These are phyloP conservation scores for Vaccinium myrtillus DNA, from an alignment of 148 eudicot species.

Conservation along the genomic window DNA sequence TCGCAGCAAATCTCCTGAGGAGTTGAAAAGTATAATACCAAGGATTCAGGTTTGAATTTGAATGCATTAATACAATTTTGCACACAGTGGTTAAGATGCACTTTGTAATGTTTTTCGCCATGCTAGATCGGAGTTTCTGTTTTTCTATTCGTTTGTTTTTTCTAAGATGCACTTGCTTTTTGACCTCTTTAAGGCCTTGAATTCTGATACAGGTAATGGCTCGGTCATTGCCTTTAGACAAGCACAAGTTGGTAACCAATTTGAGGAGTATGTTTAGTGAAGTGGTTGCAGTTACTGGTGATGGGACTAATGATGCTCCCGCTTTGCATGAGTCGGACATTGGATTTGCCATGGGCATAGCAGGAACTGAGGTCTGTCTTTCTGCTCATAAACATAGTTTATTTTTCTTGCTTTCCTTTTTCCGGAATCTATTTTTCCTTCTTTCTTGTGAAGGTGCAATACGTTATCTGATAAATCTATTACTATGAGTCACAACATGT, in stretches of 20 bases:
- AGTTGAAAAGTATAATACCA: constrained; percentile 9
- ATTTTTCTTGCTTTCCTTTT: constrained; percentile 8
- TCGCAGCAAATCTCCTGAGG: background rate
- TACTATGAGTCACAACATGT: background rate
- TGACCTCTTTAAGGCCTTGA: background rate
- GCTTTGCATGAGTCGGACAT: constrained; percentile 82
- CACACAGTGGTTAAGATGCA: background rate
- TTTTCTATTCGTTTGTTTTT: background rate
- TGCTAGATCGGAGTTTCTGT: background rate
- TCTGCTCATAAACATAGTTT: background rate
- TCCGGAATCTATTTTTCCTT: background rate
- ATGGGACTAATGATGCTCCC: constrained; percentile 85
- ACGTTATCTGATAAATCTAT: background rate
- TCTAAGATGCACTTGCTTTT: background rate
- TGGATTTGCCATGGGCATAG: constrained; percentile 83
- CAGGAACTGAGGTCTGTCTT: constrained; percentile 67
- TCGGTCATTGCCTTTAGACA: constrained; percentile 69
- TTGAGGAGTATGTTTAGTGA: constrained; percentile 41
- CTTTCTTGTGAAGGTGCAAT: background rate
- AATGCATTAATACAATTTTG: background rate
- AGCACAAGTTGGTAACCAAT: constrained; percentile 54
- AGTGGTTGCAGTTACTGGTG: constrained; percentile 88
- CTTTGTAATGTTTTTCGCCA: constrained; percentile 1
- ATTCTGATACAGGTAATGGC: constrained; percentile 59
- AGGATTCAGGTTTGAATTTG: constrained; percentile 11